Percentiles rank a stretch among this genome's conserved stretches.
Conservation (phyloP, 2,329 filamentous ascomycete species). For the Xylaria digitata region DNA sequence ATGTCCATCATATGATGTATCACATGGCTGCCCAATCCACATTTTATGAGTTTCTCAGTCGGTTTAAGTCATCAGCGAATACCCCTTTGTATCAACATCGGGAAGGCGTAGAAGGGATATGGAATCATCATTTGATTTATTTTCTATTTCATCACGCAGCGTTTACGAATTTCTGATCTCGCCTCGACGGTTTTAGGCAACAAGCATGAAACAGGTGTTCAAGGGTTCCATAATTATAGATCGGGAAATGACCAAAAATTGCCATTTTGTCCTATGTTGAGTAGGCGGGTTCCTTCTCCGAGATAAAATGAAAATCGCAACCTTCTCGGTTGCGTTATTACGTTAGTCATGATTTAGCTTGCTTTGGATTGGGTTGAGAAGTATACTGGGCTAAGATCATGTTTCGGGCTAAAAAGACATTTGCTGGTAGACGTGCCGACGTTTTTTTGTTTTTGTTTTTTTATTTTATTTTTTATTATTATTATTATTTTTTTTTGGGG, state of each 20-base stretch:
- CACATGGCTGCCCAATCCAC: slow-evolving; percentile 8
- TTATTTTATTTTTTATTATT: too few species aligned
- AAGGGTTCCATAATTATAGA: slow-evolving; percentile 36
- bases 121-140: slow-evolving; percentile 33
- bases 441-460: not conserved
- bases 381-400: slow-evolving; percentile 13
- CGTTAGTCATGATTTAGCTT: slow-evolving; percentile 21
- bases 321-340: slow-evolving; percentile 23
- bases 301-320: slow-evolving; percentile 16
- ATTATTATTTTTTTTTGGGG: too few species aligned
- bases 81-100: slow-evolving; percentile 29
- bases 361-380: slow-evolving; percentile 23
- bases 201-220: slow-evolving; percentile 39
- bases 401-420: slow-evolving; percentile 13
- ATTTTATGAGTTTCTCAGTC: slow-evolving; percentile 22
- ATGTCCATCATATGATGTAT: slow-evolving; percentile 30
- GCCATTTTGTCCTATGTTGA: slow-evolving; percentile 16
- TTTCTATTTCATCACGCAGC: slow-evolving; percentile 26
- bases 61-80: slow-evolving; percentile 35
- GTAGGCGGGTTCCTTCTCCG: slow-evolving; percentile 35
- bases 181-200: slow-evolving; percentile 20
- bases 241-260: slow-evolving; percentile 35
- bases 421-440: slow-evolving; percentile 10
- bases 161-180: slow-evolving; percentile 33
- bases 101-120: slow-evolving; percentile 34